phyloP scores from a whole-genome alignment of 2,329 filamentous ascomycete species.

The Xylaria sp. region DNA sequence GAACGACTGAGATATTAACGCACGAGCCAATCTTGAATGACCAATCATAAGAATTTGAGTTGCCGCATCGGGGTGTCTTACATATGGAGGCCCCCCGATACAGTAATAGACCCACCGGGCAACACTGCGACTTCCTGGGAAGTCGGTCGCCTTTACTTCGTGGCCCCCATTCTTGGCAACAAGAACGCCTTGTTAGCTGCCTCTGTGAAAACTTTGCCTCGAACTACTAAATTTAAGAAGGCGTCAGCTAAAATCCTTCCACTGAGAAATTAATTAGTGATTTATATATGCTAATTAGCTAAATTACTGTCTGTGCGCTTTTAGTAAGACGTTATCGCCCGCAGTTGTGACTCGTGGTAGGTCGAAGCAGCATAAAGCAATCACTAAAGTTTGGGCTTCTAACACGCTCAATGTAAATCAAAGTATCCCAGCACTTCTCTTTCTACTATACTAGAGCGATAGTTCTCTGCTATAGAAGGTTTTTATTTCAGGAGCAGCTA shows the following conservation, averaged over 20 bases:
- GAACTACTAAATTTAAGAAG: neutral
- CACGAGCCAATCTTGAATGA: neutral
- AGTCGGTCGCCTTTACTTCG: neutral
- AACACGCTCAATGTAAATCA: too few species aligned
- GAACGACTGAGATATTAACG: constrained; percentile 15
- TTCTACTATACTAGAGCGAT: too few species aligned
- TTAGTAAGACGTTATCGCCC: too few species aligned
- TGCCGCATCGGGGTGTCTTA: neutral
- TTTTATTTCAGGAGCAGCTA: neutral
- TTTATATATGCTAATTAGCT: neutral
- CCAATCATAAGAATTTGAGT: neutral
- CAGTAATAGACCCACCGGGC: neutral
- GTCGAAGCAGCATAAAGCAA: too few species aligned
- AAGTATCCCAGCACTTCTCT: neutral
- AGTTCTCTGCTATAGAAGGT: neutral
- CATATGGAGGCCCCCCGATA: neutral
- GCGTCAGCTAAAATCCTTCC: neutral
- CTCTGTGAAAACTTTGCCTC: neutral
- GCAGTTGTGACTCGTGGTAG: too few species aligned
- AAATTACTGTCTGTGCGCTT: neutral
- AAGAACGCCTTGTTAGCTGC: neutral
- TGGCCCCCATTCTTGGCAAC: neutral
- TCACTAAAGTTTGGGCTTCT: too few species aligned
- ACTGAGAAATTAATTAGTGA: neutral
- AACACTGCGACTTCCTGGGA: too few species aligned